These are phyloP conservation scores for Acacia melanoxylon DNA, from an alignment of 306 rosid genomes.

Conservation along the genomic window DNA sequence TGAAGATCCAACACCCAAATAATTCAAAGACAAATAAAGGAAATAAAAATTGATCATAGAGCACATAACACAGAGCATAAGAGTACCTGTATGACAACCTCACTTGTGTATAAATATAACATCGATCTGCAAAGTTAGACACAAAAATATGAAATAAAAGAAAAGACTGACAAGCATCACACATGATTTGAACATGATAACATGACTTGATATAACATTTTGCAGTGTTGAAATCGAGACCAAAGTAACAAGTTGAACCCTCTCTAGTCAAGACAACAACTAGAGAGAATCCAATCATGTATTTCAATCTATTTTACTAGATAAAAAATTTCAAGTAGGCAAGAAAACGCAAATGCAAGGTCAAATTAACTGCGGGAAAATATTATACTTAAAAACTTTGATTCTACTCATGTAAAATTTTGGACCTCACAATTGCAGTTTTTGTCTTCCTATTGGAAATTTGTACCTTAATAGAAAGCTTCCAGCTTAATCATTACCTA, in stretches of 20 bases:
- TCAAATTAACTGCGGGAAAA: background rate
- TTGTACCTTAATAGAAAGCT: background rate
- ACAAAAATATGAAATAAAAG: constrained; percentile 28
- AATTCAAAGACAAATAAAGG: constrained; percentile 5
- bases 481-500: background rate
- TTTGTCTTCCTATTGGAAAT: background rate
- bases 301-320: background rate
- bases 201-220: constrained; percentile 7
- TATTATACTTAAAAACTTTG: background rate
- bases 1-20: constrained; percentile 20
- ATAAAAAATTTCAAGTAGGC: background rate
- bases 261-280: background rate
- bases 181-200: constrained; percentile 20
- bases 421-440: background rate
- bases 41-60: background rate
- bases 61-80: constrained; percentile 11
- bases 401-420: background rate
- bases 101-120: constrained; percentile 73
- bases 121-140: constrained; percentile 56
- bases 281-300: background rate
- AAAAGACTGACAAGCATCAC: background rate
- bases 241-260: background rate
- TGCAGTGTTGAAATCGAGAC: background rate
- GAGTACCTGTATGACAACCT: constrained; percentile 76
- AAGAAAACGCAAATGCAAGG: background rate